A percentile compares a stretch with the other conserved stretches of the same genome.
phyloP scores from a whole-genome alignment of 2,329 filamentous ascomycete species.

The Epichloe typhina region DNA sequence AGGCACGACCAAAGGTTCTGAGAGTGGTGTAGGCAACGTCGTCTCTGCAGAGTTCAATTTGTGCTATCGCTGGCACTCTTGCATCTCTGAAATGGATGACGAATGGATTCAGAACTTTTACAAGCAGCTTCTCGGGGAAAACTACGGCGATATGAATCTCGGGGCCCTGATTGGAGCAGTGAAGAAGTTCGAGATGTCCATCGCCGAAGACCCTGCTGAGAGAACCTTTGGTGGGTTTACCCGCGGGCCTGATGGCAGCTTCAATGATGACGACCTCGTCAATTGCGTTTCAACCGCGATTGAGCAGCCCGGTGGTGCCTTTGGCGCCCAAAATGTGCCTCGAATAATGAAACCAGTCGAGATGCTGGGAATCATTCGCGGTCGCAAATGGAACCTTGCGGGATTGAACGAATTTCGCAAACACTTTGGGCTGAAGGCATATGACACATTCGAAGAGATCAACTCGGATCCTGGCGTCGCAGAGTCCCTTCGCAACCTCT shows the following conservation, averaged over 20 bases:
- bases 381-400: conserved; percentile 63
- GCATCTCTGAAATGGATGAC: conserved; percentile 59
- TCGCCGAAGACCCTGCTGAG: conserved; percentile 53
- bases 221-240: conserved; percentile 55
- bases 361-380: conserved; percentile 67
- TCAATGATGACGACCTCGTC: conserved; percentile 65
- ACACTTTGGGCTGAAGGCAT: conserved; percentile 64
- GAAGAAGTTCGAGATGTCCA: conserved; percentile 44
- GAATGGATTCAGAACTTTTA: conserved; percentile 67
- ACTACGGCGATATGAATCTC: conserved; percentile 42
- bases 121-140: conserved; percentile 39
- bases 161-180: conserved; percentile 50
- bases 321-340: conserved; percentile 63
- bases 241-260: conserved; percentile 53
- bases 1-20: conserved; percentile 42
- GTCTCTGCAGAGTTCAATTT: conserved; percentile 85
- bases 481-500: conserved; percentile 51
- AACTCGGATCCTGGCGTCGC: conserved; percentile 63
- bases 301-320: conserved; percentile 64
- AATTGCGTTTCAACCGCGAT: conserved; percentile 54
- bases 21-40: conserved; percentile 65
- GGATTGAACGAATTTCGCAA: conserved; percentile 76
- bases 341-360: conserved; percentile 62
- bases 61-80: conserved; percentile 78
- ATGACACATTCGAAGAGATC: conserved; percentile 72